These are phyloP conservation scores for Phaeomoniella chlamydospora DNA, from an alignment of 2,329 filamentous ascomycete genomes.

Conservation along the genomic window DNA sequence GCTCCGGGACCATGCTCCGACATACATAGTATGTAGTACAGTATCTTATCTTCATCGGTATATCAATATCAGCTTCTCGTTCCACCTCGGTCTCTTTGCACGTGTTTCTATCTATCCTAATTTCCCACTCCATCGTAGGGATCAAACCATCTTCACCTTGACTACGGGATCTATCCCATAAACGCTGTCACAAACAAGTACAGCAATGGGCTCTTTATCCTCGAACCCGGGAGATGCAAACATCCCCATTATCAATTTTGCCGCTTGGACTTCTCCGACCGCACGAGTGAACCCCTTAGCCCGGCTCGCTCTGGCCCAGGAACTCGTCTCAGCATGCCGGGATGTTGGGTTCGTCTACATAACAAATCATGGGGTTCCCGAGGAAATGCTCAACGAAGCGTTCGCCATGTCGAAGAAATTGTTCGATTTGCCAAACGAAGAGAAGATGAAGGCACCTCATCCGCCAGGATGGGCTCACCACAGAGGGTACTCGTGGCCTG, in stretches of 20 bases:
- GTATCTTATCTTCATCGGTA: too few species aligned
- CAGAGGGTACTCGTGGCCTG: constrained; percentile 41
- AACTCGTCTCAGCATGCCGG: constrained; percentile 26
- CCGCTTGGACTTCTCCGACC: constrained; percentile 16
- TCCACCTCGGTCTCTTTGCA: too few species aligned
- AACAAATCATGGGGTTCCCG: constrained; percentile 29
- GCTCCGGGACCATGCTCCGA: too few species aligned
- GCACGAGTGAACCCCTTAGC: constrained; percentile 14
- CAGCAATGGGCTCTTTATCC: too few species aligned
- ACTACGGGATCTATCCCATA: too few species aligned
- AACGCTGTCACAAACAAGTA: too few species aligned
- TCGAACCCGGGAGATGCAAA: too few species aligned
- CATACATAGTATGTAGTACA: too few species aligned
- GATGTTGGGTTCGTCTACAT: constrained; percentile 34
- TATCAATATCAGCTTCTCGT: too few species aligned
- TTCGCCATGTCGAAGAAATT: constrained; percentile 29
- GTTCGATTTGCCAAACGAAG: constrained; percentile 27
- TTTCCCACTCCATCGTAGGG: too few species aligned
- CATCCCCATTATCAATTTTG: constrained; percentile 26
- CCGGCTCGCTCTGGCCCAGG: constrained; percentile 19
- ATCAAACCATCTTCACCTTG: too few species aligned
- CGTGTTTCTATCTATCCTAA: too few species aligned
- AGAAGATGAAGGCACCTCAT: constrained; percentile 35
- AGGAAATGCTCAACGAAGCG: constrained; percentile 23
- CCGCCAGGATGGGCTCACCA: constrained; percentile 34